Percentiles rank a stretch among this genome's conserved stretches.
These are phyloP conservation scores for Microcyclosporella mali DNA, from an alignment of 2,329 filamentous ascomycete species.

Conservation along the genomic window DNA sequence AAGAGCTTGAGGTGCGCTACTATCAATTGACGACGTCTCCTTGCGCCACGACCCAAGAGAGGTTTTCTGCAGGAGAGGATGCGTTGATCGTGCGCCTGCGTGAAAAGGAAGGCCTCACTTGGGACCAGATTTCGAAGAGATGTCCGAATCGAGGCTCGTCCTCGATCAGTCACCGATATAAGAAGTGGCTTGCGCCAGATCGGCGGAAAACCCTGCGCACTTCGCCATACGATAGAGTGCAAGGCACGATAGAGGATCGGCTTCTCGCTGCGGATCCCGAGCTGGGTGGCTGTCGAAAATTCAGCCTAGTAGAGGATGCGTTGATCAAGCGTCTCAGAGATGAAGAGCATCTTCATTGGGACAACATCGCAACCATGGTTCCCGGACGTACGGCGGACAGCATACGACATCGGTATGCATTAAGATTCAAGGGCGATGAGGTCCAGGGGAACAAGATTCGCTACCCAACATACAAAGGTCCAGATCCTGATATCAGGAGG, in stretches of 20 bases:
- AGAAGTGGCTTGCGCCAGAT: neutral
- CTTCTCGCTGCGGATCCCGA: conserved; percentile 1
- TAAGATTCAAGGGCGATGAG: neutral
- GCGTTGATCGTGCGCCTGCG: conserved; percentile 10
- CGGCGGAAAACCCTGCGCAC: neutral
- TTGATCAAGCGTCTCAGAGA: neutral
- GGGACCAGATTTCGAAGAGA: conserved; percentile 6
- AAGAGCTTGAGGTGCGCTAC: conserved; percentile 17
- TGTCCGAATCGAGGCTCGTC: neutral
- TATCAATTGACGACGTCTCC: conserved; percentile 8
- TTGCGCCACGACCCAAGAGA: no score
- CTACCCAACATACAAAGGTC: no score
- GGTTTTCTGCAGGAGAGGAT: conserved; percentile 7
- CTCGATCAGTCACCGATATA: conserved; percentile 1
- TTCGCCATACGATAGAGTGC: neutral
- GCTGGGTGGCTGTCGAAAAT: neutral
- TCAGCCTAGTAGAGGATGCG: neutral
- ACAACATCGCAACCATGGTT: conserved; percentile 27
- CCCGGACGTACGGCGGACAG: conserved; percentile 21
- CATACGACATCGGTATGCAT: conserved; percentile 4
- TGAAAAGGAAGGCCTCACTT: conserved; percentile 8
- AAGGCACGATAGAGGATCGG: conserved; percentile 4
- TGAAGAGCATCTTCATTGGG: conserved; percentile 21
- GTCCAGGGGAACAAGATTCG: no score
- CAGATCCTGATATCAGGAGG: no score